Evolutionary conservation across 2,329 filamentous ascomycete genomes (phyloP).

Genomic region (Anthostomella pinea): DNA sequence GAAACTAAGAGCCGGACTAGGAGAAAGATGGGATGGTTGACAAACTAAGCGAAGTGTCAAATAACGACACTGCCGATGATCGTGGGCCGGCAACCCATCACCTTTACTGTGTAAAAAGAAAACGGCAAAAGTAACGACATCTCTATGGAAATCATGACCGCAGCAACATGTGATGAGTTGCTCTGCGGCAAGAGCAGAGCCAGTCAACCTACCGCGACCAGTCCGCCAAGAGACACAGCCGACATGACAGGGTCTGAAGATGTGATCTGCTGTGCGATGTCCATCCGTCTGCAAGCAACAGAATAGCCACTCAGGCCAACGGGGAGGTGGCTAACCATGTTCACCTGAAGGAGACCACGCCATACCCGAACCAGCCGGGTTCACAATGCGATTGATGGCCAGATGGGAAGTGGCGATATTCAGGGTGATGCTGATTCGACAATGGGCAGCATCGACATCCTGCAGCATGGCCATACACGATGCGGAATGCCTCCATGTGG

Average conservation of each 20-base stretch:
- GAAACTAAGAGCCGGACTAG: no score
- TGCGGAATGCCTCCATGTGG: not conserved
- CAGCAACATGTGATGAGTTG: no score
- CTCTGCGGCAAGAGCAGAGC: no score
- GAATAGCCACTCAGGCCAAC: not conserved
- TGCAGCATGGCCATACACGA: not conserved
- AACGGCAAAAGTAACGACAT: no score
- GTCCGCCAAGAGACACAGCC: conserved; percentile 1
- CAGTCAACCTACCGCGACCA: not conserved
- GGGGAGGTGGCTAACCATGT: not conserved
- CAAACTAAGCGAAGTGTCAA: no score
- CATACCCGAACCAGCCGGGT: not conserved
- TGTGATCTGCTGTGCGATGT: not conserved
- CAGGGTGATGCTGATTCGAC: not conserved
- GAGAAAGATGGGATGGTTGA: no score
- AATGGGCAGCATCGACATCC: not conserved
- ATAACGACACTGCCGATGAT: no score
- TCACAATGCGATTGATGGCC: not conserved
- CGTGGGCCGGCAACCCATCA: no score
- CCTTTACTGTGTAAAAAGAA: no score
- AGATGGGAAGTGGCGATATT: not conserved
- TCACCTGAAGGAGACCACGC: not conserved
- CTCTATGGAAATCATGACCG: no score
- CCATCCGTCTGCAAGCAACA: no score
- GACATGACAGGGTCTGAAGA: not conserved